phyloP scores from a whole-genome alignment of 805 yeast species.

The Blastobotrys parvus region DNA sequence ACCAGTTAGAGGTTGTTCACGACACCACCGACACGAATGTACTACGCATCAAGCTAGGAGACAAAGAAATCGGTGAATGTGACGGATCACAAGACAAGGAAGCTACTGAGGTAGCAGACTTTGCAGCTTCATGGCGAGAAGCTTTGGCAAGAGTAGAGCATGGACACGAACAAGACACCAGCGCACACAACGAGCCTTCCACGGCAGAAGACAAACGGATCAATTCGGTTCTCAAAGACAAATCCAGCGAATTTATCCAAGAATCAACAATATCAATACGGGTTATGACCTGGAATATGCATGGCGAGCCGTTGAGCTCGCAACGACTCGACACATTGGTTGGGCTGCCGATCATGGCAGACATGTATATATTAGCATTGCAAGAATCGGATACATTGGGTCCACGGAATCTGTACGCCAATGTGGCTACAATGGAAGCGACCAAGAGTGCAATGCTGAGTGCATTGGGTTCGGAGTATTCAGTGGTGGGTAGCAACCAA shows the following conservation, averaged over 20 bases:
- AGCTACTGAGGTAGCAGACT: constrained; percentile 18
- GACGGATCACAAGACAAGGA: constrained; percentile 4
- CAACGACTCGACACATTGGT: constrained; percentile 17
- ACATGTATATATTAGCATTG: constrained; percentile 35
- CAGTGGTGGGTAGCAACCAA: constrained; percentile 37
- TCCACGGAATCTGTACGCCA: constrained; percentile 27
- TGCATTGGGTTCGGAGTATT: constrained; percentile 24
- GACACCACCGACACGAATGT: background rate
- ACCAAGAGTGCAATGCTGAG: constrained; percentile 19
- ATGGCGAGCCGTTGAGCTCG: constrained; percentile 19
- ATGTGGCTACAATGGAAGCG: constrained; percentile 22
- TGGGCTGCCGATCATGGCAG: constrained; percentile 14
- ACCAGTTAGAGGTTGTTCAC: constrained; percentile 3
- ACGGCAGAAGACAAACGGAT: background rate
- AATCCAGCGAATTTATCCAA: constrained; percentile 7
- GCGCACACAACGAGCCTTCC: background rate
- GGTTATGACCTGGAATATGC: constrained; percentile 27
- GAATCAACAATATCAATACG: constrained; percentile 17
- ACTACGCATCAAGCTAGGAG: constrained; percentile 5
- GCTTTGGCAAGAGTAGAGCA: constrained; percentile 17
- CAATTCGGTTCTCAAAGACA: background rate
- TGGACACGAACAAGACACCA: no score
- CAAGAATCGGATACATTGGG: constrained; percentile 46
- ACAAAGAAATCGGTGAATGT: constrained; percentile 1
- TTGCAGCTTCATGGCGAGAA: constrained; percentile 24